Evolutionary conservation across 177 flowering plant genomes (phyloP), one percentile per base, ranked within the genome.

Genomic region (Vitis hybrid): DNA sequence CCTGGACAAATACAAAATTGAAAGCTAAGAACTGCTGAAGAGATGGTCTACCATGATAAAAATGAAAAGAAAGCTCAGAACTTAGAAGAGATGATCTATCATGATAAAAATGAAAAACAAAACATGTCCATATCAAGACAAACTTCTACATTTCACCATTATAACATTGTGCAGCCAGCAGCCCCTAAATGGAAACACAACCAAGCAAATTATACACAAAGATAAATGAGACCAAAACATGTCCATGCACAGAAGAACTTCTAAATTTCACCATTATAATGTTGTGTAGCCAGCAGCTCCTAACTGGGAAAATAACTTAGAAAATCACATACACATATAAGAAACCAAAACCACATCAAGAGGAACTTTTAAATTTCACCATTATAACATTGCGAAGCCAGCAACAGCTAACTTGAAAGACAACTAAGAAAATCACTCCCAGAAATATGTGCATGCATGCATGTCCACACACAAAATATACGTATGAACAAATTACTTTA

Each of bases 1-100:
- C 93, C 99, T 94, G 88, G 55, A 76, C 16, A 77, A 75, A 76
- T 11, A 19, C 73, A 63, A 52, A 62, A 54, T 14, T 54, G 32
- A 64, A 65, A 10, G 15, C n/a, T 61, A 30, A 30, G 49, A 60
- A 70, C 6, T 15, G 15, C 9, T 6, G 19, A 21, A 46, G 18
- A 65, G 30, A 65, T 50, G 0, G 6, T 65, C 56, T 21, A 65
- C 30, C 18, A 65, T 21, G 46, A 35, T 11, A 35, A 40, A 46
- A 32, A 14, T 16, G 30, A 60, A 60, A 2, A 27, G n/a, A 60
- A 60, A 66, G 24, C 19, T 40, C 48, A 40, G 48, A 40, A 40
- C 48, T 40, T 40, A 6, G 9, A 40, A 40, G 48, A 40, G 48
- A 40, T 40, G 48, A 40, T 40, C 48, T 40, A 40, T 40, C 7